Evolutionary conservation across 345 rosid species (phyloP).

Genomic region (Orychophragmus violaceus): DNA sequence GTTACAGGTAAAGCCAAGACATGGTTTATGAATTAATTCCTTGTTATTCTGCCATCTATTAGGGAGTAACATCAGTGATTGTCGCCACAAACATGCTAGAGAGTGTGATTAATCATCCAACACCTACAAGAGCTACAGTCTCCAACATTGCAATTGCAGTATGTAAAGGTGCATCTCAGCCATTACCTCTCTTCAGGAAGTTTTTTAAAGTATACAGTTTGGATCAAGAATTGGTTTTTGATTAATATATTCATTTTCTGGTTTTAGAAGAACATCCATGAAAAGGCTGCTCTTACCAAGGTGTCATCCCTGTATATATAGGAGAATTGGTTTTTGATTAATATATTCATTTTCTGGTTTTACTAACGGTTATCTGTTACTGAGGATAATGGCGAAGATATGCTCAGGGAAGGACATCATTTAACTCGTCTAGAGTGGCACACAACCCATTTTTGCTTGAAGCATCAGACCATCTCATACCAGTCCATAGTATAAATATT

Average conservation of each 20-base stretch:
- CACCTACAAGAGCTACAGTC: conserved; percentile 98
- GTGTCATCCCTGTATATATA: conserved; percentile 76
- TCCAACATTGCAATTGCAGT: conserved; percentile 95
- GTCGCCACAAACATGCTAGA: conserved; percentile 98
- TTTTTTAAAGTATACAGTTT: neutral
- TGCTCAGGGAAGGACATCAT: conserved; percentile 57
- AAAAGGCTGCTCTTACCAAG: conserved; percentile 88
- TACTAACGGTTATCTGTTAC: conserved; percentile 7
- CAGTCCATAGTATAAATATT: conserved; percentile 69
- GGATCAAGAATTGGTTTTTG: neutral
- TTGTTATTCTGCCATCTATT: conserved; percentile 5
- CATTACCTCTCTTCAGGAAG: conserved; percentile 58
- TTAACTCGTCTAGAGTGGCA: conserved; percentile 94
- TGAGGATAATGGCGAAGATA: conserved; percentile 60
- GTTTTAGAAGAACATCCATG: conserved; percentile 71
- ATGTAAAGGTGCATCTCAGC: conserved; percentile 74
- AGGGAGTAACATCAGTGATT: conserved; percentile 95
- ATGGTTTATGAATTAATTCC: neutral
- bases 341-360: conserved; percentile 8
- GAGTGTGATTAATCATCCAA: conserved; percentile 96
- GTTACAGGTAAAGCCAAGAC: conserved; percentile 57
- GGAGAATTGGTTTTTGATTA: conserved; percentile 24
- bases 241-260: conserved; percentile 1
- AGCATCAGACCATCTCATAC: conserved; percentile 91
- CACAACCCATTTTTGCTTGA: conserved; percentile 92